Conservation (phyloP, 768 basidiomycete genomes). For the Boletus rubescentipes region DNA sequence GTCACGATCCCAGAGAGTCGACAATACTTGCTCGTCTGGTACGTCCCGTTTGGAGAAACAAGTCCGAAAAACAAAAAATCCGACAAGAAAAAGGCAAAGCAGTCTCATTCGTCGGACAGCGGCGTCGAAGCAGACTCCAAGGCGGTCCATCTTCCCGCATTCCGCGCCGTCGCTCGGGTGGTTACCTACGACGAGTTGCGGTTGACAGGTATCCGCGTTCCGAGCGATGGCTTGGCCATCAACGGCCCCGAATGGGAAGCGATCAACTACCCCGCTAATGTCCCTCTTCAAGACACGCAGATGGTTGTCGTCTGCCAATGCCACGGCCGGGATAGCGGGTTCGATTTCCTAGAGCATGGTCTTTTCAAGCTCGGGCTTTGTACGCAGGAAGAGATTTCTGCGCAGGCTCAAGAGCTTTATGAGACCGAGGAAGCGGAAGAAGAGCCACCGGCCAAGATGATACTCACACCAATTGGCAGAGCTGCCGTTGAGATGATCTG, state of each 20-base stretch:
- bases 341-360: slow-evolving; percentile 81
- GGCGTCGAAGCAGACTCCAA: slow-evolving; percentile 37
- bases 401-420: no score
- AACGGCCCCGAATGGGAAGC: slow-evolving; percentile 58
- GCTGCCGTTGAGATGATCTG: slow-evolving; percentile 55
- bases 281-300: slow-evolving; percentile 35
- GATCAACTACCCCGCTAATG: slow-evolving; percentile 34
- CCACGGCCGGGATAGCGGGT: slow-evolving; percentile 58
- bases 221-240: slow-evolving; percentile 67
- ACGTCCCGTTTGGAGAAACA: slow-evolving; percentile 50
- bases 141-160: slow-evolving; percentile 56
- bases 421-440: slow-evolving; percentile 24
- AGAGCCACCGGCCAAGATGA: slow-evolving; percentile 41
- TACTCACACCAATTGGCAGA: slow-evolving; percentile 46
- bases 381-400: slow-evolving; percentile 8
- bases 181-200: slow-evolving; percentile 72
- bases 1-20: slow-evolving; percentile 50
- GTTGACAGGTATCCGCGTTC: slow-evolving; percentile 70
- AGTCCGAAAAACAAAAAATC: slow-evolving; percentile 17
- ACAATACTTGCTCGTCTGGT: slow-evolving; percentile 79
- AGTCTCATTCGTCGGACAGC: slow-evolving; percentile 29
- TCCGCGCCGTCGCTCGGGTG: slow-evolving; percentile 73
- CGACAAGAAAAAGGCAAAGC: slow-evolving; percentile 34
- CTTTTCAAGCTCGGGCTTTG: slow-evolving; percentile 74
- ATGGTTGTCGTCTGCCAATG: slow-evolving; percentile 57